Evolutionary conservation across 1,284 basidiomycete species (phyloP).

Genomic region (Cutaneotrichosporon sp.): DNA sequence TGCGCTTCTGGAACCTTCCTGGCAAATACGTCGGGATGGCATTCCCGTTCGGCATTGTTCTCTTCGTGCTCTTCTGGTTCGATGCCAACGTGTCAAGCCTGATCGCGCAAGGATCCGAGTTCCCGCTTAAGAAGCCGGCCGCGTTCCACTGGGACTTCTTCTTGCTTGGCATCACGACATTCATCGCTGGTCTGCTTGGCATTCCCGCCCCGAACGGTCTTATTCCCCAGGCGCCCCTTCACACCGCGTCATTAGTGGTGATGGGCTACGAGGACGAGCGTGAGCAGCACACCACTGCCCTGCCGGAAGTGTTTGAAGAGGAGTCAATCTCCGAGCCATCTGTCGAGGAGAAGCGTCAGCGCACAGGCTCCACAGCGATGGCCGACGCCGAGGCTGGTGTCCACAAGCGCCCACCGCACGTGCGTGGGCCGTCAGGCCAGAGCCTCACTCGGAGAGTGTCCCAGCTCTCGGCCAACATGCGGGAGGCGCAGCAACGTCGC

Average conservation of each 20-base stretch:
- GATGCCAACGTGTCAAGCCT: constrained; percentile 57
- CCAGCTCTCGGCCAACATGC: neutral
- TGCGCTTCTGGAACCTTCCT: constrained; percentile 85
- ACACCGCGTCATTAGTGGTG: constrained; percentile 78
- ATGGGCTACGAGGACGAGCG: constrained; percentile 58
- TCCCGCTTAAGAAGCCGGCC: constrained; percentile 83
- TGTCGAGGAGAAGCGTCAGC: neutral
- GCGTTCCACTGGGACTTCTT: constrained; percentile 84
- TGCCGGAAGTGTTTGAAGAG: constrained; percentile 10
- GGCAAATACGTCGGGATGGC: constrained; percentile 80
- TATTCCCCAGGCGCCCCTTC: constrained; percentile 93
- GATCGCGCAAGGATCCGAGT: constrained; percentile 88
- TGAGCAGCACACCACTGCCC: neutral
- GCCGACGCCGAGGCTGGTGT: neutral
- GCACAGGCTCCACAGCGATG: neutral
- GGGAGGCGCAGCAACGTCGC: constrained; percentile 7
- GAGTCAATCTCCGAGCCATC: neutral
- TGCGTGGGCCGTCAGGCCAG: neutral
- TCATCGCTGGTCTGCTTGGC: constrained; percentile 84
- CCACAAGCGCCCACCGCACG: neutral
- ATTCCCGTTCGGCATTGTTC: constrained; percentile 53
- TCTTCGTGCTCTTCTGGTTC: constrained; percentile 53
- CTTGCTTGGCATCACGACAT: constrained; percentile 81
- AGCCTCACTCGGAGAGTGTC: constrained; percentile 3
- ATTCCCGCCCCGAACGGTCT: constrained; percentile 87